A percentile compares a stretch with the other conserved stretches of the same genome.
Conservation (phyloP, 148 eudicot species). For the Amaranthus cruentus region DNA sequence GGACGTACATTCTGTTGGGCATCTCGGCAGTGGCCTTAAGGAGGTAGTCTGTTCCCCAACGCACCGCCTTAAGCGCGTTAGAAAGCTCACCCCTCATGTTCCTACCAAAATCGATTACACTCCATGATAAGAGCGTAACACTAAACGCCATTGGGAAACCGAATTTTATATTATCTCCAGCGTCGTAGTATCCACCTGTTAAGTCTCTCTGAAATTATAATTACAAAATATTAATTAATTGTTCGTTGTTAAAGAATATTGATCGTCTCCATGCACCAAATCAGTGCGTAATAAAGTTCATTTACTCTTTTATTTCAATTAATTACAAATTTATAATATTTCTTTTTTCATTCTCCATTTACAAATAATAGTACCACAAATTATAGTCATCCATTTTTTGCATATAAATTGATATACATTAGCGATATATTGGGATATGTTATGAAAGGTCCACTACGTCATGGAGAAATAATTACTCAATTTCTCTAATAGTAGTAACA, state of each 20-base stretch:
- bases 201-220: conserved; percentile 55
- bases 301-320: too few species aligned
- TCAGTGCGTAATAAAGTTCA: neutral
- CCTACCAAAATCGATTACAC: conserved; percentile 73
- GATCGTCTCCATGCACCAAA: neutral
- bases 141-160: conserved; percentile 98
- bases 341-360: too few species aligned
- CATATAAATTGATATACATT: too few species aligned
- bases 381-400: too few species aligned
- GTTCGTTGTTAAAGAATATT: neutral
- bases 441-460: too few species aligned
- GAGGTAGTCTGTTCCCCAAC: conserved; percentile 86
- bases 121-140: conserved; percentile 83
- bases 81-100: conserved; percentile 61
- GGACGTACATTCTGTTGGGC: conserved; percentile 55
- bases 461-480: too few species aligned
- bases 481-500: too few species aligned
- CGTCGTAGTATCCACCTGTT: conserved; percentile 93
- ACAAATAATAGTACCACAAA: too few species aligned
- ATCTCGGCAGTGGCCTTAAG: conserved; percentile 72
- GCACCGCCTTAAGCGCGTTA: conserved; percentile 65
- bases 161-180: conserved; percentile 91
- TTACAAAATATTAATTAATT: neutral
- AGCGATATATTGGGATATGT: too few species aligned
- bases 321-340: too few species aligned